Evolutionary conservation across 805 yeast species (phyloP), one percentile per base, ranked within the genome.

Genomic region (Yarrowia sp.): DNA sequence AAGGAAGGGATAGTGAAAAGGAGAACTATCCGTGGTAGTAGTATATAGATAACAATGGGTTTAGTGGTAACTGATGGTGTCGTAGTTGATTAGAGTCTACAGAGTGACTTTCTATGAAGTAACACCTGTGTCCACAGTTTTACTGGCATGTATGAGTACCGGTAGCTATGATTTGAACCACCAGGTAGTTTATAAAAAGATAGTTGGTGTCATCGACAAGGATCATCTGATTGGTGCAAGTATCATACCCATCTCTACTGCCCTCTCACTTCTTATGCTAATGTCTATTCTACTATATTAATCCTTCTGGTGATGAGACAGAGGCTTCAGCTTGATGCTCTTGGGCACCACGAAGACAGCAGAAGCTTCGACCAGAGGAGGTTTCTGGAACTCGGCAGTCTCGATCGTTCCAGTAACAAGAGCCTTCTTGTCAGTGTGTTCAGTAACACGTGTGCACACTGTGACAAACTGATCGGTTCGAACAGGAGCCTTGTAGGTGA

Each of bases 341-440:
- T 49, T 63, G 56, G 67, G 67, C 2, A 63, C 67, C 9, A 63
- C 67, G n/a, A 63, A 63, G 4, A 63, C 56, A 0, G 67, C 67
- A 14, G 35, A 22, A 11, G 67, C 67, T 38, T 63, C 56, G 32
- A 63, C 67, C 45, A 63, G 8, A 2, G 55, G 67, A 2, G 56
- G 48, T 8, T 41, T 36, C 38, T 48, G 67, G 45, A 48, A 48
- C 55, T 48, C 56, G 38, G 67, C 67, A 7, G 67, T 38, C 26
- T 53, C 68, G 4, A 65, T 41, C 7, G 68, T 52, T 15, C 68
- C 68, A 5, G 19, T 35, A n/a, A 95, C 91, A 45, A 87, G 83
- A 46, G 90, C 94, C 78, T 92, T 93, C 53, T 98, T 82, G 0
- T 97, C 97, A 70, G 88, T 88, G 12, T 78, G 74, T 73, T 89